Base-by-base conservation (phyloP, 176 grass and related monocot species). In the Avena eriantha region DNA sequence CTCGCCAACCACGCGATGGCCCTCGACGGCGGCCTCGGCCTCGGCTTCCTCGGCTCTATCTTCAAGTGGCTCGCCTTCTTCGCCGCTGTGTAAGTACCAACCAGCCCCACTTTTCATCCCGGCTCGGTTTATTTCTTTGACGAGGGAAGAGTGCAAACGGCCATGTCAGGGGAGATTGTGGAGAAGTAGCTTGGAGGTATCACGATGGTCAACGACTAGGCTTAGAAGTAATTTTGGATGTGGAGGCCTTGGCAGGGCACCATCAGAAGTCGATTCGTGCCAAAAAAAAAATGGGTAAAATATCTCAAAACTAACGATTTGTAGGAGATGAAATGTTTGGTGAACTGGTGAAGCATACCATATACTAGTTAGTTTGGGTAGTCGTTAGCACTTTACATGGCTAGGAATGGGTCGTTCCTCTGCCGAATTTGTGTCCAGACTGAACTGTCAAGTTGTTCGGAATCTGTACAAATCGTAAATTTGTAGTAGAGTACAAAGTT, bases 41-140 rank as follows among this genome's bases (percentile, higher is more conserved):
- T 96, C 15, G 93, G 93, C 16, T 70, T 93, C 80, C 89, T 85
- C 87, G 89, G 90, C 23, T 77, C 84, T 31, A 79, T 96, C 71
- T 85, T 98, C 86, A 85, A 93, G 67, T 98, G 87, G 90, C 87
- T 98, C 75, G 94, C 97, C 71, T 96, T 91, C 86, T 12, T 86
- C 76, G 83, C 94, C 10, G 93, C 94, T 13, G 95, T 98, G 94
- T 96, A 43, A 88, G 87, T 85, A 8, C 35, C 8, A 51, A 8
- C 29, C 63, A 33, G 11, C 60, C 24, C 4, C 23, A 14, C 12
- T 19, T 56, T 19, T 19, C 54, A 19, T 56, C 21, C 17, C 18
- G 5, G 1, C 5, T 54, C 15, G 49, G 39, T 47, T 54, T 54
- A 18, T 53, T 54, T 54, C 4, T 54, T 54, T 5, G 16, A 17